Evolutionary conservation across 305 asterid genomes (phyloP).

Genomic region (Fraxinus sp.): DNA sequence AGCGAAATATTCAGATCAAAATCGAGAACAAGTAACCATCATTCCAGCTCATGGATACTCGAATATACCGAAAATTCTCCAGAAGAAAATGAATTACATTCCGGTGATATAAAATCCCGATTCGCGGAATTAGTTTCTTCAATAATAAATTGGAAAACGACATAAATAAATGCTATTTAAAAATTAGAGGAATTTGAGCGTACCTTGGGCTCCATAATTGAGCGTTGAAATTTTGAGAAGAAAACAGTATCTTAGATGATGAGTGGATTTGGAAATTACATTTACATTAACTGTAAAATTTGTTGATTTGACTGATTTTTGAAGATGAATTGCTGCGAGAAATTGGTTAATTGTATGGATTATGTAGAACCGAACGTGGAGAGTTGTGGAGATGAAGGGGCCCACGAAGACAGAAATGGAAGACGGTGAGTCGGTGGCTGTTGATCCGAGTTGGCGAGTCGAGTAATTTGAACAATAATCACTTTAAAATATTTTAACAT

Average conservation of each 20-base stretch:
- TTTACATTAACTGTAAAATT: neutral
- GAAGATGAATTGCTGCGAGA: neutral
- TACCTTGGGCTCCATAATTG: neutral
- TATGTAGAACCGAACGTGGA: neutral
- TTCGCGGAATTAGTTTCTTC: neutral
- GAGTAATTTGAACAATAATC: neutral
- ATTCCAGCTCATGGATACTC: constrained; percentile 1
- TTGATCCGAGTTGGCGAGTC: neutral
- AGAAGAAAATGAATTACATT: neutral
- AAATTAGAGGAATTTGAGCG: neutral
- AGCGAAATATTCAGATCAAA: constrained; percentile 34
- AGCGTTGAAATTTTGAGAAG: neutral
- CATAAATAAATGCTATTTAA: neutral
- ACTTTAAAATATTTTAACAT: too few species aligned
- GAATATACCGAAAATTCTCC: neutral
- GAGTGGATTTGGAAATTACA: neutral
- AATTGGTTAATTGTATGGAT: neutral
- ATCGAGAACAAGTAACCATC: constrained; percentile 38
- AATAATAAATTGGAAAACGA: neutral
- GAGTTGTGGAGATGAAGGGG: neutral
- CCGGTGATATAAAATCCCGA: neutral
- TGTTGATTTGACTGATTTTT: neutral
- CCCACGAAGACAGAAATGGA: neutral
- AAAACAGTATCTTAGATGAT: neutral
- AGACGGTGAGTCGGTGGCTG: neutral